Conservation (phyloP, 1,139 yeast species). For the Schizosaccharomyces versatilis region DNA sequence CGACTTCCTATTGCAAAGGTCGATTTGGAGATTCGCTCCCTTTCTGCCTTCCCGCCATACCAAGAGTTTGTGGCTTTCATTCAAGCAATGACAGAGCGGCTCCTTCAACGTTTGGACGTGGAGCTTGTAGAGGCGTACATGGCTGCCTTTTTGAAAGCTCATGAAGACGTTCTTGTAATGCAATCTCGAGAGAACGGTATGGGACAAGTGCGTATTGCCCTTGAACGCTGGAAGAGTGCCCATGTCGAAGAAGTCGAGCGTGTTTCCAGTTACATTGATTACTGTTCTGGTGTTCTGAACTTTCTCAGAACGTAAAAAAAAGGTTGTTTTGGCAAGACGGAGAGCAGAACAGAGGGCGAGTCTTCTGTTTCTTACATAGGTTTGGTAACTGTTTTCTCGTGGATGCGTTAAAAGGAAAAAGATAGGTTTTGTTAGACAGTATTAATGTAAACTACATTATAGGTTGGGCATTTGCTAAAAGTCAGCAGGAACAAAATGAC, state of each 20-base stretch:
- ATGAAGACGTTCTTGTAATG: conserved; percentile 57
- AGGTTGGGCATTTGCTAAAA: no score
- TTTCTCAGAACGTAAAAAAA: conserved; percentile 24
- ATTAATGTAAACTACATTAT: no score
- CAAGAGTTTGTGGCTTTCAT: conserved; percentile 46
- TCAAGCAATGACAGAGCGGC: conserved; percentile 39
- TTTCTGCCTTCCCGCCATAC: conserved; percentile 40
- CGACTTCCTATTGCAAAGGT: conserved; percentile 52
- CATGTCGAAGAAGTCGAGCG: conserved; percentile 27
- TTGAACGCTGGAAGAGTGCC: conserved; percentile 29
- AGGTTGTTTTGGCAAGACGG: no score
- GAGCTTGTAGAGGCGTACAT: conserved; percentile 63
- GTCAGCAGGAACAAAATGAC: no score
- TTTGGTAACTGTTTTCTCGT: no score
- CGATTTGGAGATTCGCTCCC: conserved; percentile 69
- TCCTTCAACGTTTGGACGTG: conserved; percentile 35
- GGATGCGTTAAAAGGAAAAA: no score
- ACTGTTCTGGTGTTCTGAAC: conserved; percentile 61
- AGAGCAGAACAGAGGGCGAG: no score
- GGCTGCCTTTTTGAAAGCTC: conserved; percentile 48
- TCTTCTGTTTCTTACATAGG: no score
- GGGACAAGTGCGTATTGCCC: conserved; percentile 18
- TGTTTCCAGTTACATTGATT: conserved; percentile 51
- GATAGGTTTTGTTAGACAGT: no score
- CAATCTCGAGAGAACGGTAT: conserved; percentile 21